Evolutionary conservation across 768 basidiomycete species (phyloP), one percentile per base, ranked within the genome.

Genomic region (Amyloporia xantha): DNA sequence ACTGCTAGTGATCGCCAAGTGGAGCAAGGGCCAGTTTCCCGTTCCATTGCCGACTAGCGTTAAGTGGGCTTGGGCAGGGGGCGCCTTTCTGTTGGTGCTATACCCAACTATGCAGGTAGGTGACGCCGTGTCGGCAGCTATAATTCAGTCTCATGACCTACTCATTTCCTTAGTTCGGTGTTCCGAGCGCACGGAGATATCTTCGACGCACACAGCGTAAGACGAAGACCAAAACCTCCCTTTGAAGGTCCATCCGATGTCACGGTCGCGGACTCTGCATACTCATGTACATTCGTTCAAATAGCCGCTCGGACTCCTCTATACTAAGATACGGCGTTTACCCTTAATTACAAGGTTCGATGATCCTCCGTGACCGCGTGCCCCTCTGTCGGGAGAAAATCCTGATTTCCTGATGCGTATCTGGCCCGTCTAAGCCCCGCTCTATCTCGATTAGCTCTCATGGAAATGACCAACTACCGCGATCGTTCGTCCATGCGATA

Each of bases 1-100:
- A 63, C 64, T 90, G 28, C 71, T 92, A 44, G 84, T 82, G 37
- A 90, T 92, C 46, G 66, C 73, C 56, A 92, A 92, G 70, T 92
- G 88, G 89, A 81, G 85, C 55, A 70, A 78, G 57, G 86, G 83
- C 10, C 76, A 80, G 62, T 91, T 82, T 60, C 64, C 70, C 15
- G 76, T 71, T 55, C 81, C 86, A 20, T 63, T 88, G 12, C 90
- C 90, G 12, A 54, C 56, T 44, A 53, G 59, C 46, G 84, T 91
- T 52, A 79, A 76, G 66, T 74, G 74, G 72, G 81, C 81, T 10
- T 88, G 86, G 84, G 61, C 67, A n/a, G 56, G 79, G 11, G 85
- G 79, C 23, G 75, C 67, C 19, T 60, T 61, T n/a, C 59, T 85
- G 40, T 67, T 91, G 51, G 68, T 84, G 15, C 60, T 85, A 45